Base-by-base conservation (phyloP, 306 rosid species). In the Hippophae tibetana region DNA sequence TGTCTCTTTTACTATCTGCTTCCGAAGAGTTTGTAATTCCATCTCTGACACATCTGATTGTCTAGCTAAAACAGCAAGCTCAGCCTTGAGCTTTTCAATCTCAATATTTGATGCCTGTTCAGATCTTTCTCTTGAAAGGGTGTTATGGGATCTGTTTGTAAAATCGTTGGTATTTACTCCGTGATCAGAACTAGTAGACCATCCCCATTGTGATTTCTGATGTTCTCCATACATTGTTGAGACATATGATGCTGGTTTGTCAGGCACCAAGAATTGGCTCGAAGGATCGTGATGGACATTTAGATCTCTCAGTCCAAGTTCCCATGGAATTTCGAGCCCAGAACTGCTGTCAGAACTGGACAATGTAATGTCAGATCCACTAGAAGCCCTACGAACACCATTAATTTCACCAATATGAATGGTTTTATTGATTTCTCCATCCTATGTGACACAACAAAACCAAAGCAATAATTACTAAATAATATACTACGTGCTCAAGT, bases 311-410 rank as follows among this genome's bases (percentile, higher is more conserved):
- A 52, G 59, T 40, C 82, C 84, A 61, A 69, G 63, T 72, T 80
- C 78, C 11, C 78, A 76, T 7, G 98, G 85, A 69, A 85, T 85
- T 68, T 84, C 83, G 13, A 88, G 79, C 60, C 94, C 99, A 13
- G 85, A 93, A 77, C 97, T 86, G 68, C 95, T 85, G 70, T 86
- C 99, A 1, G 95, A 88, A 69, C 99, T 82, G 43, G 97, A 88
- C 71, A 89, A 75, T 18, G 99, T 93, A 52, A 84, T 72, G 74
- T 93, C 99, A 23, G 99, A 93, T 67, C 78, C 97, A 52, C 89
- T 84, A 4, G 97, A 88, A 57, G 82, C 88, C 75, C 83, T 77
- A 64, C 75, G 69, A 52, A 63, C 75, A 58, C 80, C 79, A 69
- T 71, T 77, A 62, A 81, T 54, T 57, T 74, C 93, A 50, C 73